Percentiles rank a stretch among this genome's conserved stretches.
Conservation (phyloP, 352 stramenopile species). For the Pythium phragmitis region DNA sequence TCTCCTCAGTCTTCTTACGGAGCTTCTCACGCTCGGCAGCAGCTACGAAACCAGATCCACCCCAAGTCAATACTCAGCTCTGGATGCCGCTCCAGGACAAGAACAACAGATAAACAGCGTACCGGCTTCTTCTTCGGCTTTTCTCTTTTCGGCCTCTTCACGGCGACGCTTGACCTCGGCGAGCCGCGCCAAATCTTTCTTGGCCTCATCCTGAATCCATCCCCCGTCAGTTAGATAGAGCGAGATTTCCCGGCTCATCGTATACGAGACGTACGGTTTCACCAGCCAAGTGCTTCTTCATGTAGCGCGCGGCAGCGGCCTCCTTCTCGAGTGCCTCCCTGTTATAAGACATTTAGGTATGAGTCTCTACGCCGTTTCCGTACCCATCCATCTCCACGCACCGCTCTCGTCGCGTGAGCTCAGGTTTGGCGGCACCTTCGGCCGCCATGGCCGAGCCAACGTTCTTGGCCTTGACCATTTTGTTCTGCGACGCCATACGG, state of each 20-base stretch:
- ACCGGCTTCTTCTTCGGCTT: slow-evolving; percentile 81
- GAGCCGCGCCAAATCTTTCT: slow-evolving; percentile 82
- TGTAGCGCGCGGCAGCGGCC: slow-evolving; percentile 59
- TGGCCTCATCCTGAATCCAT: slow-evolving; percentile 61
- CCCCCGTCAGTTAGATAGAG: background rate
- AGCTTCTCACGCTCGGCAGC: slow-evolving; percentile 57
- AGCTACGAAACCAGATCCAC: slow-evolving; percentile 24
- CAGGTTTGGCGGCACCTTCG: slow-evolving; percentile 50
- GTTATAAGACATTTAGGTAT: background rate
- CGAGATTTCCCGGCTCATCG: background rate
- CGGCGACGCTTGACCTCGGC: slow-evolving; percentile 77
- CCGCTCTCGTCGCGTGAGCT: slow-evolving; percentile 83
- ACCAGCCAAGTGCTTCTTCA: slow-evolving; percentile 84
- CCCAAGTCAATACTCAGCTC: background rate
- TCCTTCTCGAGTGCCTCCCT: slow-evolving; percentile 88
- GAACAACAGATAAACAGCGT: slow-evolving; percentile 11
- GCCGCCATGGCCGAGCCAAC: slow-evolving; percentile 43
- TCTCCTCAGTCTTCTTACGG: slow-evolving; percentile 61
- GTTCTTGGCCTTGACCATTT: slow-evolving; percentile 88
- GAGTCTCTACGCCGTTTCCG: background rate
- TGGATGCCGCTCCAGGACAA: background rate
- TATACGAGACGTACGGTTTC: slow-evolving; percentile 50
- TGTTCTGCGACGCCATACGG: slow-evolving; percentile 57
- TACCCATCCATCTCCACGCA: slow-evolving; percentile 12
- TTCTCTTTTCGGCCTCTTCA: slow-evolving; percentile 77